Percentiles rank a stretch among this genome's conserved stretches.
These are phyloP conservation scores for Hymenoscyphus albidus DNA, from an alignment of 2,329 filamentous ascomycete genomes.

Conservation along the genomic window DNA sequence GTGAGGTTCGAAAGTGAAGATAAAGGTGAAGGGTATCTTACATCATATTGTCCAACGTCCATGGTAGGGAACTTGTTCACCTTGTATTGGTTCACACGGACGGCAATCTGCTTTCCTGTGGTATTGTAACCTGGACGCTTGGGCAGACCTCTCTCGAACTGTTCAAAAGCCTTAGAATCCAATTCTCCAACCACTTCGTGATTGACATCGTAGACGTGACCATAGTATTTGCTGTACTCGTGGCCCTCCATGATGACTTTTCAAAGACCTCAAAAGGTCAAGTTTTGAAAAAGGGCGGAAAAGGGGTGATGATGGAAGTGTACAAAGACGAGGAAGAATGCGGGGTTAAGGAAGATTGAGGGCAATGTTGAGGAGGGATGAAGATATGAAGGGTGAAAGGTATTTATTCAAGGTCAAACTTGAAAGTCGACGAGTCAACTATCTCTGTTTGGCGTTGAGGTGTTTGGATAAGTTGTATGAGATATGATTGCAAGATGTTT, in stretches of 20 bases:
- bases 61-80: constrained; percentile 57
- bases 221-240: constrained; percentile 22
- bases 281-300: too few species aligned
- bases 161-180: constrained; percentile 18
- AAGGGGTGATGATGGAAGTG: background rate
- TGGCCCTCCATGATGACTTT: constrained; percentile 29
- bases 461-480: constrained; percentile 8
- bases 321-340: background rate
- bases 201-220: background rate
- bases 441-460: constrained; percentile 7
- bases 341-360: constrained; percentile 5
- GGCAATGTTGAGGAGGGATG: constrained; percentile 5
- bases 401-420: constrained; percentile 13
- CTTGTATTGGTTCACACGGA: constrained; percentile 71
- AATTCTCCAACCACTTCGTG: constrained; percentile 18
- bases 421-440: constrained; percentile 15
- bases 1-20: constrained; percentile 7
- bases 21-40: constrained; percentile 42
- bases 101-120: constrained; percentile 49
- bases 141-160: constrained; percentile 31
- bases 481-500: background rate
- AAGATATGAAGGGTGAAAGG: constrained; percentile 3
- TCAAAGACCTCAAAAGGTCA: constrained; percentile 3
- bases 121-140: constrained; percentile 55
- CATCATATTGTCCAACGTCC: constrained; percentile 80